Evolutionary conservation across 768 basidiomycete genomes (phyloP).

Genomic region (Inosperma sp.): DNA sequence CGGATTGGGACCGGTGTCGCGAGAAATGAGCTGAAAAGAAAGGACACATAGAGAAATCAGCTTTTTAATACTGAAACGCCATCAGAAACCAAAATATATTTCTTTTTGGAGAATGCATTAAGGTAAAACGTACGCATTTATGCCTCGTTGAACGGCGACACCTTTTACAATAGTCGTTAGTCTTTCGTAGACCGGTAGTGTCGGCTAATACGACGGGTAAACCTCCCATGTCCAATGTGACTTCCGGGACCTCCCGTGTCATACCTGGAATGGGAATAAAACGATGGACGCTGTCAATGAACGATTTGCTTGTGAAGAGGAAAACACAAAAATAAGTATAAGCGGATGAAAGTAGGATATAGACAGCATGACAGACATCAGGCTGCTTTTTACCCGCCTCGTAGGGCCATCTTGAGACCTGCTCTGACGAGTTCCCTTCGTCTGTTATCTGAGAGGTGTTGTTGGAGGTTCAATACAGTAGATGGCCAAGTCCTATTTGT

Average conservation of each 20-base stretch:
- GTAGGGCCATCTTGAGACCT: slow-evolving; percentile 80
- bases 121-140: slow-evolving; percentile 48
- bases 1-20: slow-evolving; percentile 4
- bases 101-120: background rate
- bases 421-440: slow-evolving; percentile 80
- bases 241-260: slow-evolving; percentile 80
- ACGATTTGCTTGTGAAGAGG: slow-evolving; percentile 54
- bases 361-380: too few species aligned
- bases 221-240: slow-evolving; percentile 83
- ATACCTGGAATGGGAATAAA: slow-evolving; percentile 83
- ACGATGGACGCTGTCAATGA: slow-evolving; percentile 93
- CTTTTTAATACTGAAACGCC: slow-evolving; percentile 48
- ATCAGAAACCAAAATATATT: background rate
- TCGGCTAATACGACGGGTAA: slow-evolving; percentile 77
- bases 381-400: slow-evolving; percentile 90
- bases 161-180: slow-evolving; percentile 67
- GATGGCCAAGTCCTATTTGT: slow-evolving; percentile 37
- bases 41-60: slow-evolving; percentile 77
- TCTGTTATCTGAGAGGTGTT: slow-evolving; percentile 62
- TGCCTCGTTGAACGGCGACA: slow-evolving; percentile 77
- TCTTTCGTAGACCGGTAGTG: slow-evolving; percentile 77
- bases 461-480: slow-evolving; percentile 49
- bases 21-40: slow-evolving; percentile 50
- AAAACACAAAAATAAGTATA: background rate
- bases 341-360: too few species aligned